Base-by-base conservation (phyloP, 768 basidiomycete species). In the Daedaleopsis sinensis region DNA sequence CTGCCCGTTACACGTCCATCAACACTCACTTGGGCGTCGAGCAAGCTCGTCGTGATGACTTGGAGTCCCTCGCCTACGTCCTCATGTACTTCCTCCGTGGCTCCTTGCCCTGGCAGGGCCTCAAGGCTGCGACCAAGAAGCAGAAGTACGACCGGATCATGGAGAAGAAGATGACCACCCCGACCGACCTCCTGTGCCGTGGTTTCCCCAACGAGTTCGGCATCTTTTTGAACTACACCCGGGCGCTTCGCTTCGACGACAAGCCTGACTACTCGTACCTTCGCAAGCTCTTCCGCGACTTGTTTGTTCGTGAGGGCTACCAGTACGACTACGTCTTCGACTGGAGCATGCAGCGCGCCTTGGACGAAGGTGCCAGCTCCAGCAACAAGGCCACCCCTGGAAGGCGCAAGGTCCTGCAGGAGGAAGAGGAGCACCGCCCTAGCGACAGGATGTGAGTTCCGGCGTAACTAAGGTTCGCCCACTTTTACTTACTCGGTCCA, bases 151-250 rank as follows among this genome's bases (percentile, higher is more conserved):
- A 98, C 78, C 90, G 97, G 62, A 99, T 99, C 81, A 99, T 99
- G 97, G 97, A 99, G 80, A 99, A 99, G 87, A 99, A 99, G 87
- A 98, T 99, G 95, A 98, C 97, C 39, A 97, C 95, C 0, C 93
- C 95, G 15, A 96, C 93, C 53, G 95, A 98, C 74, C 82, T 96
- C 60, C 87, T 99, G 32, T 98, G 96, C 82, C 95, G 96, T 67
- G 95, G 94, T n/a, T 98, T 97, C 86, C 96, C 97, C 63, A 96
- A 95, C 81, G 97, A 99, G 79, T 97, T 98, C 66, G 96, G 95
- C 44, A 97, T 98, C 69, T 98, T 98, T 85, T 81, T 99, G 71
- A 99, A 98, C 81, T 99, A 98, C 79, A 96, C 96, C 63, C 94
- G 97, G 58, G 96, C 96, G 46, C 90, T 99, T 61, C 94, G 96